A percentile compares a stretch with the other conserved stretches of the same genome.
These are phyloP conservation scores for Trichoderma lentiforme DNA, from an alignment of 2,329 filamentous ascomycete genomes.

Conservation along the genomic window DNA sequence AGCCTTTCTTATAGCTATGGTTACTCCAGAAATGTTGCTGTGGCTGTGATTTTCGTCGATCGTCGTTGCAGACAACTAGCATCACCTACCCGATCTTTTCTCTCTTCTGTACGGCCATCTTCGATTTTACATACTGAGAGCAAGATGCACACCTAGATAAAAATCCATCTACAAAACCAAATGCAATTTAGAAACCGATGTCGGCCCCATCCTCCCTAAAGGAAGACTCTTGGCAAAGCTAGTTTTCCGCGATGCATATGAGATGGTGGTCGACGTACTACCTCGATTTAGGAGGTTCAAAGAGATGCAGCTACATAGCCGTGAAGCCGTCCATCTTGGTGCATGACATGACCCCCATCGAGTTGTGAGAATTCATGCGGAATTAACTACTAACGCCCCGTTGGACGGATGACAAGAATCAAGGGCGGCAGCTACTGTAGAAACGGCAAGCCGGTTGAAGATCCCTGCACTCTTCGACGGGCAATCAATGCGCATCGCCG, in stretches of 20 bases:
- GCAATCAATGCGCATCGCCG: background rate
- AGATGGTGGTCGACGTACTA: background rate
- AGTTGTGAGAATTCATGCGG: background rate
- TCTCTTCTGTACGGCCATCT: background rate
- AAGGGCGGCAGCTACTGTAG: background rate
- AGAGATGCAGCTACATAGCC: background rate
- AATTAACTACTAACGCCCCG: background rate
- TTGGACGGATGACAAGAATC: background rate
- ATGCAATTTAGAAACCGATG: background rate
- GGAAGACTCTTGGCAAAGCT: background rate
- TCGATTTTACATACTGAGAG: background rate
- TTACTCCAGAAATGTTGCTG: background rate
- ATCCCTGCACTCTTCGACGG: background rate
- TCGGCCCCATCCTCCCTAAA: background rate
- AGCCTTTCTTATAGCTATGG: rapidly evolving
- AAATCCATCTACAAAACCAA: background rate
- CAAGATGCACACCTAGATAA: background rate
- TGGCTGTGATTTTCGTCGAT: background rate
- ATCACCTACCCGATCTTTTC: rapidly evolving
- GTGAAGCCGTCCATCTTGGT: background rate
- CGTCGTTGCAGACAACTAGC: no score
- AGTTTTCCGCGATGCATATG: background rate
- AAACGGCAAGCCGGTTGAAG: background rate
- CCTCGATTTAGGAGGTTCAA: background rate
- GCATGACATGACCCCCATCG: background rate